Conservation (phyloP, 441 rosid genomes). For the Bocquillonia castaneifolia region DNA sequence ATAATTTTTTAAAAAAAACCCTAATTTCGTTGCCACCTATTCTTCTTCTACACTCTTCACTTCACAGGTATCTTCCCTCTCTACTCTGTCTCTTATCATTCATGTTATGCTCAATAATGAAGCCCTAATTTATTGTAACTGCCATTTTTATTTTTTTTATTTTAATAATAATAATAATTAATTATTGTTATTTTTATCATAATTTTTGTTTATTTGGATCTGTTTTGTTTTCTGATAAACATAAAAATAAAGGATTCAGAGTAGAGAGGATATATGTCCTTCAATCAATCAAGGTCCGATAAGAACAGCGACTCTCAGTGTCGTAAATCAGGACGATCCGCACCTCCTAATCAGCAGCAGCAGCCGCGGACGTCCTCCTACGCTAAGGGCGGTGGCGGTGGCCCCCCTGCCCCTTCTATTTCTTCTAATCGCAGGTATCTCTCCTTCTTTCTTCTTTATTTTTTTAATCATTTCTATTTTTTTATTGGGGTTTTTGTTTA, state of each 20-base stretch:
- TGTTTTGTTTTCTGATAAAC: constrained; percentile 24
- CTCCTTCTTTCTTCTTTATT: not conserved
- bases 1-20: too few species aligned
- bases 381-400: constrained; percentile 66
- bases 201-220: too few species aligned
- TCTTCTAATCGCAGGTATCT: constrained; percentile 50
- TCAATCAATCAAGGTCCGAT: constrained; percentile 88
- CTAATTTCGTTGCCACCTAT: constrained; percentile 27
- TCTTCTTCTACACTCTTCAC: constrained; percentile 19
- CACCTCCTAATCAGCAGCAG: constrained; percentile 67
- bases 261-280: constrained; percentile 72
- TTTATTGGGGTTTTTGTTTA: constrained; percentile 7
- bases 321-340: constrained; percentile 74
- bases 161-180: too few species aligned
- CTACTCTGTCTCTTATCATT: not conserved
- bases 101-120: too few species aligned
- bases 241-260: constrained; percentile 20
- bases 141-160: not conserved
- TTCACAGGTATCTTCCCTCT: constrained; percentile 10
- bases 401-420: constrained; percentile 55
- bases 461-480: not conserved
- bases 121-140: not conserved
- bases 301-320: constrained; percentile 65
- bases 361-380: constrained; percentile 62
- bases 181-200: too few species aligned